Evolutionary conservation across 2,329 filamentous ascomycete genomes (phyloP).

Genomic region (Lachnum nothofagi): DNA sequence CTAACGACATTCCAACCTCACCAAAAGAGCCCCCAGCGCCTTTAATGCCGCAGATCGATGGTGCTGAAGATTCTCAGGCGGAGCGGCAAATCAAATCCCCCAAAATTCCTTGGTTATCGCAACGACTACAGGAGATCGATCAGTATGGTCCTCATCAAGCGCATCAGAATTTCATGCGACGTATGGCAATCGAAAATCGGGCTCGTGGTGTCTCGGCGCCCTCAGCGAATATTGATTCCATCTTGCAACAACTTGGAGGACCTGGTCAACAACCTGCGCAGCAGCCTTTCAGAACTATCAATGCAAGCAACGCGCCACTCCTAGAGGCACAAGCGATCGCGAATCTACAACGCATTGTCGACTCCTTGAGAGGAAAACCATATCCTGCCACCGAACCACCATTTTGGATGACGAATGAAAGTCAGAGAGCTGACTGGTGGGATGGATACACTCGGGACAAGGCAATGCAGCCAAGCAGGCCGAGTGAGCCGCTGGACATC

Average conservation of each 20-base stretch:
- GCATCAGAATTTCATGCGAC: slow-evolving; percentile 17
- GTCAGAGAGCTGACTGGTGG: slow-evolving; percentile 49
- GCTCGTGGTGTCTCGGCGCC: background rate
- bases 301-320: background rate
- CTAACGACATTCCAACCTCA: slow-evolving; percentile 31
- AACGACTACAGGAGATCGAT: slow-evolving; percentile 29
- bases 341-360: slow-evolving; percentile 26
- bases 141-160: slow-evolving; percentile 29
- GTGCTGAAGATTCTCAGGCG: slow-evolving; percentile 4
- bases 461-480: slow-evolving; percentile 36
- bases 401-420: slow-evolving; percentile 45
- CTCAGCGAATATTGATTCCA: slow-evolving; percentile 12
- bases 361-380: slow-evolving; percentile 41
- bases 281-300: slow-evolving; percentile 1
- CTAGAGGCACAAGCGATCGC: slow-evolving; percentile 20
- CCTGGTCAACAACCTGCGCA: background rate
- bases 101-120: slow-evolving; percentile 25
- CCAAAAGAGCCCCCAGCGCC: slow-evolving; percentile 29
- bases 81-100: slow-evolving; percentile 23
- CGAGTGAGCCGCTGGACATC: slow-evolving; percentile 34
- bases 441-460: slow-evolving; percentile 40
- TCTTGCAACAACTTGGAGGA: slow-evolving; percentile 18
- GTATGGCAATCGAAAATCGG: slow-evolving; percentile 16
- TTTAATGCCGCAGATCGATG: slow-evolving; percentile 13
- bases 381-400: slow-evolving; percentile 49